Evolutionary conservation across 129 eudicot genomes (phyloP).

Genomic region (Gnaphalium uliginosum): DNA sequence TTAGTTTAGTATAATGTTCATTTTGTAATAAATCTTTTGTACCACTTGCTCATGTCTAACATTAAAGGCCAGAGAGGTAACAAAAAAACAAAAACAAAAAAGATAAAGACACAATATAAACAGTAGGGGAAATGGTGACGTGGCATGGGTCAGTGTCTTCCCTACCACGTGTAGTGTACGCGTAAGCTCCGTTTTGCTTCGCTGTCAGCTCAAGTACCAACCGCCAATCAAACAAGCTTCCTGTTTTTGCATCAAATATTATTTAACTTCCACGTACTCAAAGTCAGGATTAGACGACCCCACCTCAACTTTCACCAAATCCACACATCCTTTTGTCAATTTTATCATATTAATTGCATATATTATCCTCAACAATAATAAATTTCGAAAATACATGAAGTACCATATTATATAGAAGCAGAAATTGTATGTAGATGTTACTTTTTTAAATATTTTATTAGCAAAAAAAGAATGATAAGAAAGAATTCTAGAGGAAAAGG

Average conservation of each 20-base stretch:
- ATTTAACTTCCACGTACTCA: background rate
- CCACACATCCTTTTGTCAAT: background rate
- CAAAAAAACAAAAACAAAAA: too few relatives aligned
- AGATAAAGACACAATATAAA: background rate
- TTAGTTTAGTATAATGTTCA: too few relatives aligned
- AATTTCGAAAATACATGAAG: too few relatives aligned
- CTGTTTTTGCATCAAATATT: conserved; percentile 22
- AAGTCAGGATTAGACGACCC: background rate
- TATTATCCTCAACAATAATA: too few relatives aligned
- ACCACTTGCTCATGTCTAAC: too few relatives aligned
- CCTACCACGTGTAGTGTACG: conserved; percentile 30
- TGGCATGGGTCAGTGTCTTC: background rate
- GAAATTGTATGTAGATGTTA: too few relatives aligned
- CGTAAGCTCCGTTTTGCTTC: conserved; percentile 28
- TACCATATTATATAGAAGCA: too few relatives aligned
- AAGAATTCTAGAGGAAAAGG: too few relatives aligned
- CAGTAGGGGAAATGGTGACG: background rate
- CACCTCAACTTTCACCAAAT: background rate
- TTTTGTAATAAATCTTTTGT: too few relatives aligned
- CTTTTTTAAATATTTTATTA: too few relatives aligned
- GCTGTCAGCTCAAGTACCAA: background rate
- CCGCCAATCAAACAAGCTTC: conserved; percentile 4
- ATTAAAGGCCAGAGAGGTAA: too few relatives aligned
- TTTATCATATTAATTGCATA: background rate
- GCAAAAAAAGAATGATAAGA: too few relatives aligned